phyloP scores from a whole-genome alignment of 1,284 basidiomycete species.

The Afroboletus lepidellus region DNA sequence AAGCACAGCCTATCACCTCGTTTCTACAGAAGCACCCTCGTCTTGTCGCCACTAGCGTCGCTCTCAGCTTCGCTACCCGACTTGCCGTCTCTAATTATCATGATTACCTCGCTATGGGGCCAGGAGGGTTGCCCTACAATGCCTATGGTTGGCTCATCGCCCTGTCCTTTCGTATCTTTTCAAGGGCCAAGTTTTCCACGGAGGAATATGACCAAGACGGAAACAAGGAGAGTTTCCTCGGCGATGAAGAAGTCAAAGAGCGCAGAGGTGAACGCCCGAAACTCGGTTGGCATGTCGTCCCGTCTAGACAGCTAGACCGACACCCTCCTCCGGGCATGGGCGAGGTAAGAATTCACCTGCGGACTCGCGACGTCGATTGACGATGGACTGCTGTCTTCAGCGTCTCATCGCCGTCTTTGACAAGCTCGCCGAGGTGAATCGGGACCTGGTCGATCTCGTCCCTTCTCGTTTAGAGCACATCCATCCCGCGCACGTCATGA shows the following conservation, averaged over 20 bases:
- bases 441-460: neutral
- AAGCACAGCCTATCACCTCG: neutral
- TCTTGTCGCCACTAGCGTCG: neutral
- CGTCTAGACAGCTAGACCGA: conserved; percentile 6
- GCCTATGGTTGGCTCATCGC: neutral
- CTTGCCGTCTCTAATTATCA: conserved; percentile 2
- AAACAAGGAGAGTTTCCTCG: neutral
- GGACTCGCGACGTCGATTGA: neutral
- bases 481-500: conserved; percentile 6
- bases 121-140: neutral
- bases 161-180: neutral
- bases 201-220: conserved; percentile 3
- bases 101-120: neutral
- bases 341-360: neutral
- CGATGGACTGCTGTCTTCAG: neutral
- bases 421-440: neutral
- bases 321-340: neutral
- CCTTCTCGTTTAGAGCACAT: neutral
- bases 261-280: conserved; percentile 1
- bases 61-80: neutral
- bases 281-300: conserved; percentile 7
- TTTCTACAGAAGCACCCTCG: neutral
- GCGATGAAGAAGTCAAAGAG: conserved; percentile 1
- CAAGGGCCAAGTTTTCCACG: conserved; percentile 2
- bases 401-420: conserved; percentile 4